Conservation (phyloP, 805 yeast genomes). For the Ogataea polymorpha region DNA sequence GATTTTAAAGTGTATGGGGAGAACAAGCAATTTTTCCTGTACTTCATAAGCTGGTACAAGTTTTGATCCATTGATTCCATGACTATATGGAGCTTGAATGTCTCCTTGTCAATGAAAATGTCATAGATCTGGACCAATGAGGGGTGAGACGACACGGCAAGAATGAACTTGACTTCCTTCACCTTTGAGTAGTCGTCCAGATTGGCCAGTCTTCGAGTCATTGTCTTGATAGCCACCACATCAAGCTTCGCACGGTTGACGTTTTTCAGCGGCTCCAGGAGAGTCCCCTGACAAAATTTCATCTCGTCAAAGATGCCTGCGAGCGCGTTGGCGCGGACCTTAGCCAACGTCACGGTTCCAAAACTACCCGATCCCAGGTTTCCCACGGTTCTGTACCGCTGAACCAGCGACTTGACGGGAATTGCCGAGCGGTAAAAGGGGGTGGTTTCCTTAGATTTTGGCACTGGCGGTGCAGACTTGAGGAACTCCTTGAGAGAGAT, state of each 20-base stretch:
- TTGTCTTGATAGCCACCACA: conserved; percentile 77
- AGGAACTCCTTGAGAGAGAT: conserved; percentile 16
- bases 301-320: conserved; percentile 17
- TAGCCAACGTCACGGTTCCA: conserved; percentile 68
- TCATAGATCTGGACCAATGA: conserved; percentile 74
- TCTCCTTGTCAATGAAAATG: conserved; percentile 64
- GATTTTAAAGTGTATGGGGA: conserved; percentile 60
- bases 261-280: conserved; percentile 43
- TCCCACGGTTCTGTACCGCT: conserved; percentile 48
- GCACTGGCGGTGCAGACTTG: conserved; percentile 9
- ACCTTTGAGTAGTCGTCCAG: conserved; percentile 55
- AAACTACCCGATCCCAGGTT: conserved; percentile 73
- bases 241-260: conserved; percentile 17
- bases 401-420: conserved; percentile 41
- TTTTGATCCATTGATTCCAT: conserved; percentile 90
- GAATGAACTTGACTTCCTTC: conserved; percentile 66
- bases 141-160: conserved; percentile 66
- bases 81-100: conserved; percentile 66
- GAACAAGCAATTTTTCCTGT: conserved; percentile 51
- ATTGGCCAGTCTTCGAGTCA: conserved; percentile 54
- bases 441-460: conserved; percentile 6
- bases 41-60: conserved; percentile 70
- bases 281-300: conserved; percentile 39
- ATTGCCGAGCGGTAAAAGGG: conserved; percentile 8
- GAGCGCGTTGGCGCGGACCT: conserved; percentile 33